Conservation (phyloP, 2,329 filamentous ascomycete species). For the Beauveria rudraprayagi region DNA sequence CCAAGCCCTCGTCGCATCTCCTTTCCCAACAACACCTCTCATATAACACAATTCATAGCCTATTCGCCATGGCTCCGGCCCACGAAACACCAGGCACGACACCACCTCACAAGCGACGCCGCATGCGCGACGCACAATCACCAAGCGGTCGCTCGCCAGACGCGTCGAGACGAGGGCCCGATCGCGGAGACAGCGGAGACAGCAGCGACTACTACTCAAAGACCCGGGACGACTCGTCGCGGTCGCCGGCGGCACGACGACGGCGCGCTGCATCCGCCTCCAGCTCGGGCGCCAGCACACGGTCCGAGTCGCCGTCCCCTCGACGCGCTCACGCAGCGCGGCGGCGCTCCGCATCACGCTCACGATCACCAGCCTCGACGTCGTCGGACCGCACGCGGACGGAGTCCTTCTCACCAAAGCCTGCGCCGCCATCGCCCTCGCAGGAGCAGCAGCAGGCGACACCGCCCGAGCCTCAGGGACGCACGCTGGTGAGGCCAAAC, state of each 20-base stretch:
- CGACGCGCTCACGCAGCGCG: slow-evolving; percentile 16
- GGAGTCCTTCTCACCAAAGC: slow-evolving; percentile 20
- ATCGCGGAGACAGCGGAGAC: slow-evolving; percentile 13
- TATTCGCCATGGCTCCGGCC: slow-evolving; percentile 22
- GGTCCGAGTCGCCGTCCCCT: slow-evolving; percentile 28
- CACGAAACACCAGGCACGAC: slow-evolving; percentile 19
- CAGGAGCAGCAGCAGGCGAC: slow-evolving; percentile 22
- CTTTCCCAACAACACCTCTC: not conserved
- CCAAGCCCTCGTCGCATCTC: not conserved
- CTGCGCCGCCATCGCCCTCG: not conserved
- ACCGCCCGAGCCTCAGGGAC: slow-evolving; percentile 12
- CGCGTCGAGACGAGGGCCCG: slow-evolving; percentile 5
- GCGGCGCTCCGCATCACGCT: slow-evolving; percentile 23
- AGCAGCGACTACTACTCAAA: slow-evolving; percentile 20
- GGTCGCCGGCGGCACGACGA: slow-evolving; percentile 23
- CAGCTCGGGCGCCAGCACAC: slow-evolving; percentile 28
- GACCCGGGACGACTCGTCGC: slow-evolving; percentile 21
- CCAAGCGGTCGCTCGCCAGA: slow-evolving; percentile 19
- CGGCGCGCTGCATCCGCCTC: slow-evolving; percentile 23
- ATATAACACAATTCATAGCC: not conserved
- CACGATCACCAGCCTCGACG: slow-evolving; percentile 23
- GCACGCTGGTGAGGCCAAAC: slow-evolving; percentile 49
- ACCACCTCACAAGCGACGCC: slow-evolving; percentile 26
- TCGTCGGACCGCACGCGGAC: slow-evolving; percentile 25
- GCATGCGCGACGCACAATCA: slow-evolving; percentile 23